Percentiles rank a stretch among this genome's conserved stretches.
phyloP scores from a whole-genome alignment of 129 eudicot species.

The Chrysanthemum seticuspe region DNA sequence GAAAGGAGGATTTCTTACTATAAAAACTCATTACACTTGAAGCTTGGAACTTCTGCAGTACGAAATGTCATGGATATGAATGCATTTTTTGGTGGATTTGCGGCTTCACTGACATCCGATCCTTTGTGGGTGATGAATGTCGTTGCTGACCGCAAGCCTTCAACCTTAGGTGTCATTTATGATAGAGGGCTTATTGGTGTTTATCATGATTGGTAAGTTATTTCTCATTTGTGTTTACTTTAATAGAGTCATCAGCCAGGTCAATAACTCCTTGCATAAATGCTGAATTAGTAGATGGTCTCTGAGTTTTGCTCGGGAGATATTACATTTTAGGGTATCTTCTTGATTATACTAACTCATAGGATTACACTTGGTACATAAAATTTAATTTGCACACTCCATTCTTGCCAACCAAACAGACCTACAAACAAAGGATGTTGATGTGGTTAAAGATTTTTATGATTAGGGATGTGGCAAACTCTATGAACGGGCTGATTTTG shows the following conservation, averaged over 20 bases:
- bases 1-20: conserved; percentile 75
- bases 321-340: not conserved
- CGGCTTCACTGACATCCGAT: conserved; percentile 74
- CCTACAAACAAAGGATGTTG: not conserved
- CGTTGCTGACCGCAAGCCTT: conserved; percentile 75
- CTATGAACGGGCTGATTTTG: no score
- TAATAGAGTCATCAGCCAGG: not conserved
- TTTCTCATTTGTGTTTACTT: conserved; percentile 4
- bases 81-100: conserved; percentile 97
- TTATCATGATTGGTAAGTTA: conserved; percentile 92
- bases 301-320: not conserved
- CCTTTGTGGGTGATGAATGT: conserved; percentile 99
- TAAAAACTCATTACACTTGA: conserved; percentile 67
- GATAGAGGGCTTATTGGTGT: conserved; percentile 95
- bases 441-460: not conserved
- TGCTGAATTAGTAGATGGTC: not conserved
- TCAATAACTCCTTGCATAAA: not conserved
- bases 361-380: not conserved
- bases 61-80: conserved; percentile 96
- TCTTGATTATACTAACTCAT: not conserved
- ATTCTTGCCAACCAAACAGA: no score
- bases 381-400: not conserved
- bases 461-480: no score
- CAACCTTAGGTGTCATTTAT: conserved; percentile 79
- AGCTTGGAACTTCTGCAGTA: conserved; percentile 73